A percentile compares a stretch with the other conserved stretches of the same genome.
These are phyloP conservation scores for Pythium pyrilobum DNA, from an alignment of 352 stramenopile genomes.

Conservation along the genomic window DNA sequence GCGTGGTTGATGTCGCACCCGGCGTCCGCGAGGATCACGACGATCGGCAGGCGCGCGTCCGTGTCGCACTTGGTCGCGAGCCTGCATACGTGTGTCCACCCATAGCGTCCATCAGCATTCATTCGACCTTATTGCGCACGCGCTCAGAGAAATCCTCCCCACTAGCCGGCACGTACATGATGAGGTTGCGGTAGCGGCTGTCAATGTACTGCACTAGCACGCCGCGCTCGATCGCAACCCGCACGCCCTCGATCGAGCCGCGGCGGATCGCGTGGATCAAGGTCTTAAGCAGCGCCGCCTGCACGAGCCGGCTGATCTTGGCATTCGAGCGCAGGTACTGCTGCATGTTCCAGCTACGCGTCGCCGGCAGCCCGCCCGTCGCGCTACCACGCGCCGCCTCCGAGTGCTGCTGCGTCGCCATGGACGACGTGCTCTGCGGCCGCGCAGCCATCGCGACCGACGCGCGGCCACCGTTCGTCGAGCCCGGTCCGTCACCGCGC, in stretches of 20 bases:
- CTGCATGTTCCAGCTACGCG: slow-evolving; percentile 19
- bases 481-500: slow-evolving; percentile 8
- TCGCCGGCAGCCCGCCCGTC: background rate
- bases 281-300: slow-evolving; percentile 80
- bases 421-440: slow-evolving; percentile 9
- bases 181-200: slow-evolving; percentile 67
- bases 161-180: slow-evolving; percentile 43
- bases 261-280: slow-evolving; percentile 74
- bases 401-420: background rate
- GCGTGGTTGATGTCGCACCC: slow-evolving; percentile 84
- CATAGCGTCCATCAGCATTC: background rate
- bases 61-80: slow-evolving; percentile 79
- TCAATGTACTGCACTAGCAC: slow-evolving; percentile 76
- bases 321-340: slow-evolving; percentile 36
- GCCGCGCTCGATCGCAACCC: slow-evolving; percentile 79
- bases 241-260: slow-evolving; percentile 76
- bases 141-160: background rate
- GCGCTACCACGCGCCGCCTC: slow-evolving; percentile 1
- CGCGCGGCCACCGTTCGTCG: background rate
- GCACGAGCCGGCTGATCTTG: slow-evolving; percentile 69
- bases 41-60: slow-evolving; percentile 68
- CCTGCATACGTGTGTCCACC: slow-evolving; percentile 18
- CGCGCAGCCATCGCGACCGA: slow-evolving; percentile 1
- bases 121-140: background rate
- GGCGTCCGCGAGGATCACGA: slow-evolving; percentile 80